These are phyloP conservation scores for Penicillium sp. DNA, from an alignment of 2,329 filamentous ascomycete genomes.

Conservation along the genomic window DNA sequence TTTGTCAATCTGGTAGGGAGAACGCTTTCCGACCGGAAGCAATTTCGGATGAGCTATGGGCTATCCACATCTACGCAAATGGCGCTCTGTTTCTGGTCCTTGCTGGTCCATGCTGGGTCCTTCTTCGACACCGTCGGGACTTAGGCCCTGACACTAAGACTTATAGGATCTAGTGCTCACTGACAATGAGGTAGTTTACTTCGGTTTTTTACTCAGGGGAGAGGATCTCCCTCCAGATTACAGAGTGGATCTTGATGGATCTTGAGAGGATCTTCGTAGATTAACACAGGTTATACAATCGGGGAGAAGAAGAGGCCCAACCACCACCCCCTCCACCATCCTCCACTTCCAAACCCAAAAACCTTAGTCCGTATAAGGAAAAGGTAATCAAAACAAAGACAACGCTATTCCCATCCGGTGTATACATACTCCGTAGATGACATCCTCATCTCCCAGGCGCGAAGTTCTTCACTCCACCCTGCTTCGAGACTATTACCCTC, in stretches of 20 bases:
- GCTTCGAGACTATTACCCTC: too few relatives aligned
- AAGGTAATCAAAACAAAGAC: background rate
- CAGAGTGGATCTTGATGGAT: background rate
- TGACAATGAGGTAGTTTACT: background rate
- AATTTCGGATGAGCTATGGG: background rate
- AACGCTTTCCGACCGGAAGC: constrained; percentile 5
- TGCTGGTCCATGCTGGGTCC: too few relatives aligned
- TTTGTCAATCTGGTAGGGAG: constrained; percentile 6
- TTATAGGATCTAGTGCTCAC: background rate
- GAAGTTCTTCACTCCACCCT: too few relatives aligned
- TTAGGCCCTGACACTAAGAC: background rate
- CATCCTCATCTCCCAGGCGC: background rate
- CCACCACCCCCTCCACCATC: too few relatives aligned
- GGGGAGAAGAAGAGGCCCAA: background rate
- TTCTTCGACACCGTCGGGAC: background rate
- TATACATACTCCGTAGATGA: background rate
- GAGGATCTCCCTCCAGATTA: background rate
- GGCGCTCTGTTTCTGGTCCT: background rate
- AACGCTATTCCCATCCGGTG: constrained; percentile 7
- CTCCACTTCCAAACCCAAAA: background rate
- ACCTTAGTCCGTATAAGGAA: background rate
- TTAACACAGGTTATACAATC: background rate
- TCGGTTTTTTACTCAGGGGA: background rate
- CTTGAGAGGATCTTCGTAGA: background rate
- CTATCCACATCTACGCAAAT: background rate